phyloP scores from a whole-genome alignment of 176 grass and related monocot genomes.

The Musa acuminata region DNA sequence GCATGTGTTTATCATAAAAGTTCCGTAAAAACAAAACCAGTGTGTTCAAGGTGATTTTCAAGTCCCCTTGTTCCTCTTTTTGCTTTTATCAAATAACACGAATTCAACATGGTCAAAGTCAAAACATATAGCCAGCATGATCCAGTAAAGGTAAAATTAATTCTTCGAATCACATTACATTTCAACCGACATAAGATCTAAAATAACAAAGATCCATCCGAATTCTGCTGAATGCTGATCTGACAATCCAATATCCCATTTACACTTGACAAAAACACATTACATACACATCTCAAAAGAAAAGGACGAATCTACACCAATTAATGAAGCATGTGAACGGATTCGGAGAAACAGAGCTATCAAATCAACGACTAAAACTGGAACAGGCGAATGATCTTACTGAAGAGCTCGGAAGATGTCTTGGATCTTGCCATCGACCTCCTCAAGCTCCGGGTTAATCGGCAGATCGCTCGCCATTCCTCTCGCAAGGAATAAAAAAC shows the following conservation, averaged over 20 bases:
- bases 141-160: not conserved
- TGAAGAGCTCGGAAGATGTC: slow-evolving; percentile 95
- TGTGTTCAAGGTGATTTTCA: not conserved
- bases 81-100: not conserved
- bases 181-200: not conserved
- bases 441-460: slow-evolving; percentile 84
- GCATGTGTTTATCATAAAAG: too few species aligned
- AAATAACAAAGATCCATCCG: not conserved
- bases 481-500: not conserved
- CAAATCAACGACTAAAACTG: not conserved
- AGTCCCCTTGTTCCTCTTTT: not conserved
- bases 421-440: slow-evolving; percentile 88
- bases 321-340: not conserved
- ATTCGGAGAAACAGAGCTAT: not conserved
- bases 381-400: slow-evolving; percentile 38
- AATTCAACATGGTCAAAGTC: not conserved
- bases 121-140: not conserved
- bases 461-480: slow-evolving; percentile 67
- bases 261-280: not conserved
- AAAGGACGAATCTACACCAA: too few species aligned
- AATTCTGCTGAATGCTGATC: not conserved
- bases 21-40: not conserved
- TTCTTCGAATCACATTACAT: not conserved
- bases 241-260: not conserved
- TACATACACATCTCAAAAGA: too few species aligned